Evolutionary conservation across 2,329 filamentous ascomycete genomes (phyloP), one percentile per base, ranked within the genome.

Genomic region (Colletotrichum tofieldiae): DNA sequence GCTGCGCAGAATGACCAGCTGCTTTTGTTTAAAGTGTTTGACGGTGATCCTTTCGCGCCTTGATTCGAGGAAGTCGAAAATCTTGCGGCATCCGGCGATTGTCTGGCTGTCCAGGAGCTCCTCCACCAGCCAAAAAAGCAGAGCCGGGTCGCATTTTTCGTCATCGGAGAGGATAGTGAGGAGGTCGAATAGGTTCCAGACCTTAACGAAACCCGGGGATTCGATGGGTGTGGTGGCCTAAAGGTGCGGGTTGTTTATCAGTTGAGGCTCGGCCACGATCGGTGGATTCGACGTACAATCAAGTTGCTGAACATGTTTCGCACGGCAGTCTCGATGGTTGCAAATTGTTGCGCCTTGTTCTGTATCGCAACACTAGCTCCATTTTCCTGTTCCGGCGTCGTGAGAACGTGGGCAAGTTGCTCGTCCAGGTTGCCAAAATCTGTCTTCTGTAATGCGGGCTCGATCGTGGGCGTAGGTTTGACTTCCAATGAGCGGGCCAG

Each of bases 31-130:
- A 78, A 95, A 94, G 77, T 95, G 90, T 81, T 87, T 92, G 58
- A 94, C 91, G 26, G 93, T 97, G 73, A 98, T 94, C 51, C 93
- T 90, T 81, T 98, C 95, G 78, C 96, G 90, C 71, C 97, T 90
- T 29, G 96, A 98, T 81, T 99, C 97, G 54, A 99, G 89, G 78
- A 95, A 99, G 79, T 97, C 95, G 79, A 99, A 98, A 18, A 98
- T 93, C 73, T 90, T 93, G 72, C 95, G 92, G 80, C 96, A 99
- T 41, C 94, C 95, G 32, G 94, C 90, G 52, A 98, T 97, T 0
- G 95, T 98, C 81, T 99, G 96, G 78, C 95, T 98, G 81, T 99
- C 97, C 35, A 99, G 88, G 1, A 99, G 89, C 82, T 98, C 96
- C 81, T 99, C 96, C 26, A 98, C 91, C 20, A 99, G 90, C 89